Evolutionary conservation across 2,329 filamentous ascomycete genomes (phyloP).

Genomic region (Mariannaea sp.): DNA sequence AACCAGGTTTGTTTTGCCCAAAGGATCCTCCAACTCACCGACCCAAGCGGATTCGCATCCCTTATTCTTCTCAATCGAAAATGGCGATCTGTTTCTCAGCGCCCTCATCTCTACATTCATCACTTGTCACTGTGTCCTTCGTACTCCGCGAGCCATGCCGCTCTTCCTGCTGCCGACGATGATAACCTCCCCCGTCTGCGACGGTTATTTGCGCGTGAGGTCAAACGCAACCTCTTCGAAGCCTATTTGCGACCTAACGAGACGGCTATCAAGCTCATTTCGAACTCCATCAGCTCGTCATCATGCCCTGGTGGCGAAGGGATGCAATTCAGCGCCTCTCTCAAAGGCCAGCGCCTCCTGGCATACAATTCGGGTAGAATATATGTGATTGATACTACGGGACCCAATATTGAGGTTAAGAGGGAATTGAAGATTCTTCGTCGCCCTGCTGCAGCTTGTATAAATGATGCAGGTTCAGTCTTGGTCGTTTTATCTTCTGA

Average conservation of each 20-base stretch:
- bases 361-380: conserved; percentile 87
- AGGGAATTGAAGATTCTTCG: conserved; percentile 81
- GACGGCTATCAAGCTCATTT: conserved; percentile 79
- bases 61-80: conserved; percentile 67
- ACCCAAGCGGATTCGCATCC: conserved; percentile 69
- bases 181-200: conserved; percentile 65
- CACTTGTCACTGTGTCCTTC: conserved; percentile 67
- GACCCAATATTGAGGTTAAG: conserved; percentile 64
- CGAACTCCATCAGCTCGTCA: conserved; percentile 81
- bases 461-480: conserved; percentile 76
- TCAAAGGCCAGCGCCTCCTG: conserved; percentile 73
- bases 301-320: conserved; percentile 83
- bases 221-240: conserved; percentile 78
- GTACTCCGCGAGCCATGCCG: conserved; percentile 56
- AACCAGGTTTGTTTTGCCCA: conserved; percentile 18
- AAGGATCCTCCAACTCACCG: conserved; percentile 65
- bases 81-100: conserved; percentile 68
- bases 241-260: conserved; percentile 72
- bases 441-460: conserved; percentile 75
- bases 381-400: conserved; percentile 73
- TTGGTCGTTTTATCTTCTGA: conserved; percentile 81
- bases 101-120: conserved; percentile 64
- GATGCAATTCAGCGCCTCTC: conserved; percentile 81
- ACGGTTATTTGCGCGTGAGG: conserved; percentile 68
- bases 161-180: conserved; percentile 46